These are phyloP conservation scores for Aspergillus sclerotiicarbonarius DNA, from an alignment of 495 filamentous ascomycete genomes.

Conservation along the genomic window DNA sequence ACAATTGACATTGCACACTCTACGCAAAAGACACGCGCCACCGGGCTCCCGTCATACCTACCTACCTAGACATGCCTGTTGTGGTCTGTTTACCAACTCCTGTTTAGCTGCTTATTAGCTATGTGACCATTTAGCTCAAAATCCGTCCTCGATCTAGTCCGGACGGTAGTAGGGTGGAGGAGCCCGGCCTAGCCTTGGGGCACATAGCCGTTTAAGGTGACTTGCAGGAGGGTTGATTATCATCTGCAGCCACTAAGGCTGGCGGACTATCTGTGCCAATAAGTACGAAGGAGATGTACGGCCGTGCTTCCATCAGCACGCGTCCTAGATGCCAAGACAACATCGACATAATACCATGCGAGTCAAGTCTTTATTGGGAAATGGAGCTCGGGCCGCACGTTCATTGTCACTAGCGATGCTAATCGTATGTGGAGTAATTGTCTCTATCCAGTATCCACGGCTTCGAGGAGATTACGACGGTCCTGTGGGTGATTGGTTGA, in stretches of 20 bases:
- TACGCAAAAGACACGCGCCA: no score
- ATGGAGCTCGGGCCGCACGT: slow-evolving; percentile 21
- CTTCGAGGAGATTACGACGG: slow-evolving; percentile 8
- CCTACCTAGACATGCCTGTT: no score
- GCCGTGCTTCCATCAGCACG: background rate
- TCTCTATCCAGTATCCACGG: background rate
- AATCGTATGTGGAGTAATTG: background rate
- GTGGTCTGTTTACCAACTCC: background rate
- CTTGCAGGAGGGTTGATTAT: slow-evolving; percentile 23
- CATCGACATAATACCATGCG: background rate
- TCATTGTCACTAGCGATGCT: slow-evolving; percentile 4
- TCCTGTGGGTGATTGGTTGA: slow-evolving; percentile 2
- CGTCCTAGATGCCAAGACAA: background rate
- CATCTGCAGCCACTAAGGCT: slow-evolving; percentile 24
- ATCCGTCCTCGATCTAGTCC: background rate
- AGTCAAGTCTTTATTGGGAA: slow-evolving; percentile 3
- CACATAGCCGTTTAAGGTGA: slow-evolving; percentile 19
- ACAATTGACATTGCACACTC: no score
- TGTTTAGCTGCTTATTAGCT: slow-evolving; percentile 6
- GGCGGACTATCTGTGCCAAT: slow-evolving; percentile 2
- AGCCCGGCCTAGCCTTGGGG: slow-evolving; percentile 1
- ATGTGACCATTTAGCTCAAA: background rate
- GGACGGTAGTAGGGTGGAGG: background rate
- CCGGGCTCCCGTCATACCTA: no score
- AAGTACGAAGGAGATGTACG: background rate